Conservation (phyloP, 2,329 filamentous ascomycete species). For the Ascochyta koolunga region DNA sequence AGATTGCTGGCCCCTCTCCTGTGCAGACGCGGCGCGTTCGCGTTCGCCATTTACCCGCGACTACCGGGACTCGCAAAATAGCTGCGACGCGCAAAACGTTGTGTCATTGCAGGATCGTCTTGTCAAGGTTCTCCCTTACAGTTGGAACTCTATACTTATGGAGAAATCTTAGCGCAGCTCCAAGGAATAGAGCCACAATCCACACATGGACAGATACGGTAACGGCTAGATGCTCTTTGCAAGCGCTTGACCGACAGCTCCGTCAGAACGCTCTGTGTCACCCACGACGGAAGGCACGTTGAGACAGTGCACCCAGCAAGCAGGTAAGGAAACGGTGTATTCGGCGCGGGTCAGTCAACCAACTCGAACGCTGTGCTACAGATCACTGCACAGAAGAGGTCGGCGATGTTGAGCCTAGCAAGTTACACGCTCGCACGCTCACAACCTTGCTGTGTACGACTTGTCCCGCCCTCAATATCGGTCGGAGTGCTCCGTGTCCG, state of each 20-base stretch:
- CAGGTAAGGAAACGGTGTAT: conserved; percentile 36
- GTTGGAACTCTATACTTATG: conserved; percentile 12
- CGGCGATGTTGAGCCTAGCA: conserved; percentile 34
- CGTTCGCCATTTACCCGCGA: conserved; percentile 12
- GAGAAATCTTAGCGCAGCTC: conserved; percentile 30
- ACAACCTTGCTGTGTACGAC: conserved; percentile 17
- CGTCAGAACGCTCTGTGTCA: conserved; percentile 10
- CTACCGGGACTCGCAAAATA: not conserved
- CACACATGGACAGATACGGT: conserved; percentile 20
- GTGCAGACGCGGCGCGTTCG: conserved; percentile 12
- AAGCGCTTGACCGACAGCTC: conserved; percentile 14
- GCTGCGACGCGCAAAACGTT: conserved; percentile 22
- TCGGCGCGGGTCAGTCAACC: conserved; percentile 18
- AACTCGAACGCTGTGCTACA: conserved; percentile 29
- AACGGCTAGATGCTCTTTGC: conserved; percentile 25
- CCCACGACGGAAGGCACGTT: not conserved
- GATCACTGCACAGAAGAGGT: conserved; percentile 23
- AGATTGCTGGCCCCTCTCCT: conserved; percentile 20
- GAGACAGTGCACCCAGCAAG: conserved; percentile 21
- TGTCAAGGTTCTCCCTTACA: conserved; percentile 25
- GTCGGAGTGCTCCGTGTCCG: conserved; percentile 20
- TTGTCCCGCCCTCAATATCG: conserved; percentile 23
- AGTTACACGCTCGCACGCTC: conserved; percentile 27
- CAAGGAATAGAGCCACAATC: conserved; percentile 19
- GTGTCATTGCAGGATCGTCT: conserved; percentile 11